Conservation (phyloP, 1,284 basidiomycete species). For the Chondrostereum purpureum region DNA sequence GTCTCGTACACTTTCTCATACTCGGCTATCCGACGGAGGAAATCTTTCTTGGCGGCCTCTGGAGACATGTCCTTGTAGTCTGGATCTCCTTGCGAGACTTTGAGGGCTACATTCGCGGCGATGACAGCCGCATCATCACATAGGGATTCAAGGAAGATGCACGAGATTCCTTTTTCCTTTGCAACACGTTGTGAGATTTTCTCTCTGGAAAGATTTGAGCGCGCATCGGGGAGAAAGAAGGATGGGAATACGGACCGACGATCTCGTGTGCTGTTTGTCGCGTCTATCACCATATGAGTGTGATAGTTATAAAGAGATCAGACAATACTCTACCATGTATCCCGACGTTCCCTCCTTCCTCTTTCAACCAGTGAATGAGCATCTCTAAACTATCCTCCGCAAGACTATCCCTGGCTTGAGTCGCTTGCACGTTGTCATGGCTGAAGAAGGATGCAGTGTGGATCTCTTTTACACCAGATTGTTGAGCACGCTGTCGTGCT, state of each 20-base stretch:
- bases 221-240: conserved; percentile 1
- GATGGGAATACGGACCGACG: conserved; percentile 46
- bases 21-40: conserved; percentile 83
- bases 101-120: conserved; percentile 92
- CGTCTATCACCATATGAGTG: conserved; percentile 9
- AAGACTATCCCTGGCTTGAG: conserved; percentile 73
- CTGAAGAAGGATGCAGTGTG: conserved; percentile 93
- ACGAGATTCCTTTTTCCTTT: conserved; percentile 82
- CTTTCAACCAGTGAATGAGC: conserved; percentile 91
- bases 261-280: conserved; percentile 33
- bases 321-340: conserved; percentile 75
- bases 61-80: conserved; percentile 90
- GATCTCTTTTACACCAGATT: conserved; percentile 81
- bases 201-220: conserved; percentile 39
- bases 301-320: conserved; percentile 3
- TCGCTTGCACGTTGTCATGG: conserved; percentile 78
- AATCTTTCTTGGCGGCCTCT: conserved; percentile 86
- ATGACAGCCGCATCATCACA: conserved; percentile 94
- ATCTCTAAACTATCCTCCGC: conserved; percentile 93
- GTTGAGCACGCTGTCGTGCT: conserved; percentile 70
- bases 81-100: conserved; percentile 94
- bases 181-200: conserved; percentile 81
- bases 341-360: conserved; percentile 94
- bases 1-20: conserved; percentile 98
- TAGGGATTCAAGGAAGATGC: conserved; percentile 92